Base-by-base conservation (phyloP, 169 alveolate species). In the Plasmodium reichenowi region DNA sequence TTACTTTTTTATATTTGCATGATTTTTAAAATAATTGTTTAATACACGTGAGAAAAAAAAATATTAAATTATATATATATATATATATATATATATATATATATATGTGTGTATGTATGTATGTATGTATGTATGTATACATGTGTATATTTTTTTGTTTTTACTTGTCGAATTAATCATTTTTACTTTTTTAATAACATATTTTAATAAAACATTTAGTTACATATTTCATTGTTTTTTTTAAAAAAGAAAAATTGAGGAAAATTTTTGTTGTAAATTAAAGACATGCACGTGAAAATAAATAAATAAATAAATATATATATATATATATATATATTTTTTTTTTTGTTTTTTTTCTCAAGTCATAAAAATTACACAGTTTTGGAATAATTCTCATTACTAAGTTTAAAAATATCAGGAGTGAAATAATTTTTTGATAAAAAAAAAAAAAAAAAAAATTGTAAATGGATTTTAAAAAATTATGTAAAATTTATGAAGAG, bases 401-500 rank as follows among this genome's bases (percentile, higher is more conserved):
- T 29, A 6, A 52, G 0, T 7, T 7, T 13, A 52, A 52, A 52
- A 52, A 52, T 1, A 52, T 13, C 5, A 52, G 3, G 8, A 52
- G 60, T 15, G 8, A 52, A 50, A 1, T 9, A 13, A 50, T 13
- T 52, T 13, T 13, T 12, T 10, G 60, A 1, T 12, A 50, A n/a
- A 1, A 52, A 50, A 43, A 13, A 22, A 12, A 10, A 48, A 29
- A 24, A 10, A 13, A 22, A 64, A 0, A 64, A 10, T 15, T 20
- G 12, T n/a, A 63, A 22, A 17, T 47, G 64, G 47, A 70, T 12
- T 9, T 38, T 66, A 12, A 7, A n/a, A n/a, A 66, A 48, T 45
- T 47, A 17, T n/a, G 20, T 6, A 48, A 70, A 47, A 50, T 29
- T 20, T n/a, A 15, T 66, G 89, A 76, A 47, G 67, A 52, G 4